Percentiles rank a stretch among this genome's conserved stretches.
phyloP scores from a whole-genome alignment of 352 stramenopile species.

The Phytophthora ramorum region DNA sequence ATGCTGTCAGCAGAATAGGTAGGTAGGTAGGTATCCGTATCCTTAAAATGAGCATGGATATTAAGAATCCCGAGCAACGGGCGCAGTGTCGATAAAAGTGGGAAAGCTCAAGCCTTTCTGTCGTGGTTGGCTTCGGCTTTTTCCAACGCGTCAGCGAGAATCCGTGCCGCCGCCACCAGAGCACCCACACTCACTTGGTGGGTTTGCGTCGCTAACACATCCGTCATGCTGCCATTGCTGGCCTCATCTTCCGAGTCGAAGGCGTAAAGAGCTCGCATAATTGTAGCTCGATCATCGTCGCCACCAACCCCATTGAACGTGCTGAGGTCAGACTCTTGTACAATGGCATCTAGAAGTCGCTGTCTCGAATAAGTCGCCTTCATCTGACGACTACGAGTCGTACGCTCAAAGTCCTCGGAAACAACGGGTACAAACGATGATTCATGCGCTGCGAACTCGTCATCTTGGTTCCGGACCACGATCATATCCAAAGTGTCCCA shows the following conservation, averaged over 20 bases:
- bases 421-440: slow-evolving; percentile 28
- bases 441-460: slow-evolving; percentile 31
- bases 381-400: slow-evolving; percentile 39
- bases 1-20: too few species aligned
- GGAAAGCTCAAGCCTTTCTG: slow-evolving; percentile 4
- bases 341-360: slow-evolving; percentile 57
- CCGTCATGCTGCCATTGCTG: slow-evolving; percentile 13
- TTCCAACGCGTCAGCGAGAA: slow-evolving; percentile 56
- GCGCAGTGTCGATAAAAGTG: neutral
- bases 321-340: slow-evolving; percentile 56
- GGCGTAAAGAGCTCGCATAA: slow-evolving; percentile 48
- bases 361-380: slow-evolving; percentile 59
- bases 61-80: neutral
- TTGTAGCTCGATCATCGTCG: slow-evolving; percentile 33
- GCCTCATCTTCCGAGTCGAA: slow-evolving; percentile 33
- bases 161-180: slow-evolving; percentile 46
- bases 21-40: too few species aligned
- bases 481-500: slow-evolving; percentile 72
- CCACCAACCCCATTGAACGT: slow-evolving; percentile 37
- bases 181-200: slow-evolving; percentile 44
- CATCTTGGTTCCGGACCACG: slow-evolving; percentile 54
- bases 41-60: neutral
- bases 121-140: slow-evolving; percentile 24
- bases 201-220: slow-evolving; percentile 35
- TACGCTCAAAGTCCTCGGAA: slow-evolving; percentile 53